Conservation (phyloP, 2,329 filamentous ascomycete species). For the Nemania sp. region DNA sequence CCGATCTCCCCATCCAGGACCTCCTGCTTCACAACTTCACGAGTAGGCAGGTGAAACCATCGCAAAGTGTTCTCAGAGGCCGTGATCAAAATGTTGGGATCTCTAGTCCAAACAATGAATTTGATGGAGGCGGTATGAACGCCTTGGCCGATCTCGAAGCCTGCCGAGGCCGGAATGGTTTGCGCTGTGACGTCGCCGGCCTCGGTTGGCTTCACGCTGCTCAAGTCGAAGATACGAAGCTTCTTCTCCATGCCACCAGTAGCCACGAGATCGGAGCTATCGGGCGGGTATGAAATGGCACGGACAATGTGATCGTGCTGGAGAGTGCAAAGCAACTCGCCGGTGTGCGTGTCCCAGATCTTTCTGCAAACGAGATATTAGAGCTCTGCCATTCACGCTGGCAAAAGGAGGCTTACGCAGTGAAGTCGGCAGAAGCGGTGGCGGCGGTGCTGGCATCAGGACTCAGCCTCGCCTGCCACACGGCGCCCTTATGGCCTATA, state of each 20-base stretch:
- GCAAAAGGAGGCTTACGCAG: constrained; percentile 64
- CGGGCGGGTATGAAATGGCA: constrained; percentile 84
- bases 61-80: constrained; percentile 89
- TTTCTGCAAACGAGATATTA: constrained; percentile 60
- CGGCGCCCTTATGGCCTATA: constrained; percentile 95
- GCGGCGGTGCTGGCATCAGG: constrained; percentile 86
- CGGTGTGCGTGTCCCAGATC: constrained; percentile 96
- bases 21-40: constrained; percentile 75
- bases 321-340: constrained; percentile 83
- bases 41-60: constrained; percentile 88
- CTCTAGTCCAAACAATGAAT: constrained; percentile 90
- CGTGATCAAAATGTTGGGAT: constrained; percentile 87
- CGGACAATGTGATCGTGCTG: constrained; percentile 96
- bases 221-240: constrained; percentile 88
- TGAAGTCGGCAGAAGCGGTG: constrained; percentile 95
- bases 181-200: constrained; percentile 44
- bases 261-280: constrained; percentile 81
- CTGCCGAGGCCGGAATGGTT: constrained; percentile 62
- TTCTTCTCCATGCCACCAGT: constrained; percentile 97
- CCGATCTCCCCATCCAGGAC: constrained; percentile 83
- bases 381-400: background rate
- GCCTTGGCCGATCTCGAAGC: constrained; percentile 86
- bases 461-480: constrained; percentile 93
- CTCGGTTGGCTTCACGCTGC: constrained; percentile 55
- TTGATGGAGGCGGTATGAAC: constrained; percentile 90